Percentiles rank a stretch among this genome's conserved stretches.
phyloP scores from a whole-genome alignment of 2,329 filamentous ascomycete species.

The Phyllachora maydis region DNA sequence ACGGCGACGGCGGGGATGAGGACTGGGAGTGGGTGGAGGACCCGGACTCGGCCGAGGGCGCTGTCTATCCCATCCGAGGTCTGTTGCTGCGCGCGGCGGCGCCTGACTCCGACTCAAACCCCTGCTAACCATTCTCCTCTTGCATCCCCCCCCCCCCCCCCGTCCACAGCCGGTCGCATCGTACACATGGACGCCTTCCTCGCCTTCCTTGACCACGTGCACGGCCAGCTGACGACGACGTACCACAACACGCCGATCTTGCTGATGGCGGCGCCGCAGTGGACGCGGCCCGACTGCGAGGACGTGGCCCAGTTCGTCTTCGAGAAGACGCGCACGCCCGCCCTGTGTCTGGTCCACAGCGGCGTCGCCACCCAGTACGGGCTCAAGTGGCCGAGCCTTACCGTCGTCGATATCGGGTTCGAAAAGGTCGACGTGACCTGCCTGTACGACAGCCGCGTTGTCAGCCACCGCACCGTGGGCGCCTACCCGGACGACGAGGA shows the following conservation, averaged over 20 bases:
- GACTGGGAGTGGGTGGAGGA: slow-evolving; percentile 68
- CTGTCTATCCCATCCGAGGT: slow-evolving; percentile 66
- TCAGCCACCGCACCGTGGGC: slow-evolving; percentile 43
- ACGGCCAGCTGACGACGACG: slow-evolving; percentile 71
- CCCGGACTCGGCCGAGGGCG: slow-evolving; percentile 68
- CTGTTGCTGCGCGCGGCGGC: slow-evolving; percentile 5
- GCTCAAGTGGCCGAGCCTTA: slow-evolving; percentile 52
- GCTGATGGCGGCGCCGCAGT: slow-evolving; percentile 73
- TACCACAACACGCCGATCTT: slow-evolving; percentile 94
- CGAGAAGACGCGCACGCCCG: slow-evolving; percentile 89
- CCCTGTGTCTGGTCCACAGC: slow-evolving; percentile 76
- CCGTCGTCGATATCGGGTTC: slow-evolving; percentile 77
- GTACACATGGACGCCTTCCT: slow-evolving; percentile 86
- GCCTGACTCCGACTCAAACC: no score
- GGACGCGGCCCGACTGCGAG: slow-evolving; percentile 77
- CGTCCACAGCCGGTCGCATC: slow-evolving; percentile 51
- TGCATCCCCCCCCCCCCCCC: no score
- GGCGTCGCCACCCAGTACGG: slow-evolving; percentile 78
- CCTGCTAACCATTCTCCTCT: neutral
- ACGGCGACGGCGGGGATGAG: slow-evolving; percentile 32
- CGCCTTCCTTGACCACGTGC: slow-evolving; percentile 79
- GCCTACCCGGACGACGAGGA: slow-evolving; percentile 26
- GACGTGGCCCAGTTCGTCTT: slow-evolving; percentile 85
- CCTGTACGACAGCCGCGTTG: slow-evolving; percentile 60
- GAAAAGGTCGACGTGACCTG: slow-evolving; percentile 88